phyloP scores from a whole-genome alignment of 805 yeast genomes.

The Sporopachydermia quercuum region DNA sequence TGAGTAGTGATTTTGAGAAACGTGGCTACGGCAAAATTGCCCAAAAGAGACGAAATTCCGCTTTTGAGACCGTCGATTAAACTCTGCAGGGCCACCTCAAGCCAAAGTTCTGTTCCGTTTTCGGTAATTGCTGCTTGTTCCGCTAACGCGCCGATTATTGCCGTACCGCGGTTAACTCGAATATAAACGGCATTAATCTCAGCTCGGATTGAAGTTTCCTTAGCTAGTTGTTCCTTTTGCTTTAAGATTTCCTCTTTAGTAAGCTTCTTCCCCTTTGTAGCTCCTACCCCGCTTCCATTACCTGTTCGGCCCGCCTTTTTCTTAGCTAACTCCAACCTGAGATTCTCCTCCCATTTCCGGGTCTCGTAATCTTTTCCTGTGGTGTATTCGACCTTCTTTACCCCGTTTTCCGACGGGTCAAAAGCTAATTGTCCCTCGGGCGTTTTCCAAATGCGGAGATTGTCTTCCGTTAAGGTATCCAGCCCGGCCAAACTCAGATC shows the following conservation, averaged over 20 bases:
- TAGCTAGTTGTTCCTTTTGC: constrained; percentile 45
- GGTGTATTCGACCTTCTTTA: constrained; percentile 35
- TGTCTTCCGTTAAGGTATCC: constrained; percentile 28
- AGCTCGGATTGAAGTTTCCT: constrained; percentile 44
- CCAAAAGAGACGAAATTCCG: constrained; percentile 23
- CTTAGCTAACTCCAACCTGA: constrained; percentile 58
- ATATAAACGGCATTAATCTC: constrained; percentile 25
- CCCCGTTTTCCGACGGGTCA: constrained; percentile 35
- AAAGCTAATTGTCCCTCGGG: constrained; percentile 56
- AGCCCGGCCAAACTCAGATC: constrained; percentile 28
- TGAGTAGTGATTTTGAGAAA: constrained; percentile 37
- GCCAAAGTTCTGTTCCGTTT: constrained; percentile 61
- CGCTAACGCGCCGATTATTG: constrained; percentile 40
- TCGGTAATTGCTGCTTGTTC: constrained; percentile 33
- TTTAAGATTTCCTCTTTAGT: constrained; percentile 62
- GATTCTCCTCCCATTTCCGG: constrained; percentile 75
- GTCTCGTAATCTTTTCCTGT: constrained; percentile 78
- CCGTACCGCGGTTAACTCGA: constrained; percentile 32
- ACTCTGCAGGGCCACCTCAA: constrained; percentile 41
- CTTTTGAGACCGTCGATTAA: constrained; percentile 31
- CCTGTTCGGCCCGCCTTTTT: constrained; percentile 24
- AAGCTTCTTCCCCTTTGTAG: constrained; percentile 30
- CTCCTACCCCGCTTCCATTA: constrained; percentile 6
- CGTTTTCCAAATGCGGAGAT: constrained; percentile 51
- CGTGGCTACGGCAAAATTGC: constrained; percentile 29